Percentiles rank a stretch among this genome's conserved stretches.
phyloP scores from a whole-genome alignment of 129 eudicot species.

The Centaurea solstitialis region DNA sequence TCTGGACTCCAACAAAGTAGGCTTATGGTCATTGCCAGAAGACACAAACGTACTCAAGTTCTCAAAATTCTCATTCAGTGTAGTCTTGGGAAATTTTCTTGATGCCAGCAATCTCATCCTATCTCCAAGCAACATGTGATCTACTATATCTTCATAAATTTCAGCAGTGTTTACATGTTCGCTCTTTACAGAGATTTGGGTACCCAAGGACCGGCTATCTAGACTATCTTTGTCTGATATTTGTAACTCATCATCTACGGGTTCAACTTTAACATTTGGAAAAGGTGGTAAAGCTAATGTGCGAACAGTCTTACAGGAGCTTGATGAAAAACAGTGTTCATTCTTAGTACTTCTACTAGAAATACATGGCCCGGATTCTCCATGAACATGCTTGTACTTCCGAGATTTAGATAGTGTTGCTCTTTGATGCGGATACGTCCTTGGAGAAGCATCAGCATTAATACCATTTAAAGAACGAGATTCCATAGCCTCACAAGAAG shows the following conservation, averaged over 20 bases:
- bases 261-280: constrained; percentile 54
- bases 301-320: constrained; percentile 13
- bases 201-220: constrained; percentile 3
- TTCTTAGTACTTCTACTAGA: constrained; percentile 3
- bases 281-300: constrained; percentile 22
- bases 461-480: constrained; percentile 15
- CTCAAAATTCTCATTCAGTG: constrained; percentile 17
- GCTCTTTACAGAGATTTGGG: constrained; percentile 38
- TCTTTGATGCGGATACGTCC: constrained; percentile 13
- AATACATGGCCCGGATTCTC: constrained; percentile 12
- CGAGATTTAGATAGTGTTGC: constrained; percentile 13
- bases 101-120: constrained; percentile 67
- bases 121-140: constrained; percentile 68
- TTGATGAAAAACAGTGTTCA: constrained; percentile 22
- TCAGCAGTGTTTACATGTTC: constrained; percentile 40
- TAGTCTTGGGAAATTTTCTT: constrained; percentile 20
- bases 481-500: constrained; percentile 15
- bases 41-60: constrained; percentile 23
- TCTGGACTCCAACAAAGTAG: constrained; percentile 40
- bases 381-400: not conserved
- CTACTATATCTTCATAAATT: constrained; percentile 51
- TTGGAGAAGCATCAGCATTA: constrained; percentile 12
- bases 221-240: constrained; percentile 16
- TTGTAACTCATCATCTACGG: constrained; percentile 37
- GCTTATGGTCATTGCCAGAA: constrained; percentile 33